These are phyloP conservation scores for Dillenia suffruticosa DNA, from an alignment of 164 flowering plant species.

Conservation along the genomic window DNA sequence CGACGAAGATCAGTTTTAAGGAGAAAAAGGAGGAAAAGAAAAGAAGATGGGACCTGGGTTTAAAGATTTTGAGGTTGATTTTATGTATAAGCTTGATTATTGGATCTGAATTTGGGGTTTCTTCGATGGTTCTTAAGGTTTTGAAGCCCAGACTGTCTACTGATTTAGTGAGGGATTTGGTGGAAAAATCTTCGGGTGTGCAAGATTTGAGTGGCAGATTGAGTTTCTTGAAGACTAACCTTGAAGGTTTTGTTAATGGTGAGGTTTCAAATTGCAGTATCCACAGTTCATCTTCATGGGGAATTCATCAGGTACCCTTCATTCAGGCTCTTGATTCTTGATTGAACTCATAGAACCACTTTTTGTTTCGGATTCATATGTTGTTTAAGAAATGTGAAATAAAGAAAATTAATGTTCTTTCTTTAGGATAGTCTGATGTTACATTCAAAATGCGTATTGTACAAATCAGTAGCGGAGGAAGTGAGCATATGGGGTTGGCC, in stretches of 20 bases:
- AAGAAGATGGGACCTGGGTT: slow-evolving; percentile 11
- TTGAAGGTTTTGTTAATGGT: slow-evolving; percentile 27
- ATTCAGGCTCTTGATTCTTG: not conserved
- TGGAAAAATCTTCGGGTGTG: slow-evolving; percentile 26
- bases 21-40: slow-evolving; percentile 18
- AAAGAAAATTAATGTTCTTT: too few species aligned
- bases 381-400: too few species aligned
- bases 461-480: slow-evolving; percentile 58
- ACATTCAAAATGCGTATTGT: slow-evolving; percentile 47
- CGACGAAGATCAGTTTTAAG: slow-evolving; percentile 21
- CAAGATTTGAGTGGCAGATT: slow-evolving; percentile 39
- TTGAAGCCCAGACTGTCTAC: slow-evolving; percentile 34
- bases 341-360: not conserved
- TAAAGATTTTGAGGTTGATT: slow-evolving; percentile 16
- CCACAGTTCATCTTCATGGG: slow-evolving; percentile 40
- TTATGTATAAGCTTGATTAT: slow-evolving; percentile 37
- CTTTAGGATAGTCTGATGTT: slow-evolving; percentile 56
- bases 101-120: slow-evolving; percentile 33
- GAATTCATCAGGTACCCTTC: slow-evolving; percentile 50
- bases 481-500: slow-evolving; percentile 96
- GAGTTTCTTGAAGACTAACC: slow-evolving; percentile 35
- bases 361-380: not conserved
- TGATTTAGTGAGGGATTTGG: slow-evolving; percentile 33
- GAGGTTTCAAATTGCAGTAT: slow-evolving; percentile 41
- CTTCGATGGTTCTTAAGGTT: slow-evolving; percentile 30